Conservation (phyloP, 2,329 filamentous ascomycete genomes). For the Verticillium albo-atrum region DNA sequence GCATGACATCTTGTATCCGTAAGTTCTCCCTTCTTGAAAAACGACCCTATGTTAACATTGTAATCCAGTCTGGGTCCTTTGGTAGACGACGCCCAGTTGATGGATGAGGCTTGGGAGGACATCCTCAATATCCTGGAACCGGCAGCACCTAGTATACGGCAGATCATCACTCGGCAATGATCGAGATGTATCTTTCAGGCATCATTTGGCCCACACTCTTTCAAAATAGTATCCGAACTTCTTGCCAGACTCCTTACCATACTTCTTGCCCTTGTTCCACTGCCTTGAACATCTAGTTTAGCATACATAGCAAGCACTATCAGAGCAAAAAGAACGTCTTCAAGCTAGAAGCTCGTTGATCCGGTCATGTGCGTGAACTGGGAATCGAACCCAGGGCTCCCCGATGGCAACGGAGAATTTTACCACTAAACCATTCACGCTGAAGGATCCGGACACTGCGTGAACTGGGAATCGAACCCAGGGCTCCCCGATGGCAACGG, state of each 20-base stretch:
- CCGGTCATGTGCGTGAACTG: neutral
- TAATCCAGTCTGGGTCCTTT: neutral
- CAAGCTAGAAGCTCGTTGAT: neutral
- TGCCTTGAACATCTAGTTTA: too few species aligned
- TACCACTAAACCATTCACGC: neutral
- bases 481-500: constrained; percentile 2
- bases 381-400: constrained; percentile 1
- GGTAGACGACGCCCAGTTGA: neutral
- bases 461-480: constrained; percentile 1
- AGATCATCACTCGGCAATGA: neutral
- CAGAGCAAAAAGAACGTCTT: neutral
- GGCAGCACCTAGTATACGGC: neutral
- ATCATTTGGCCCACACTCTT: too few species aligned
- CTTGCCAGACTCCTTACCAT: too few species aligned
- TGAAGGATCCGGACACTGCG: neutral
- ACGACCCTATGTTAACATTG: neutral
- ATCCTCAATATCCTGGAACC: neutral
- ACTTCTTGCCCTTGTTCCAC: too few species aligned
- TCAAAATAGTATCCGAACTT: too few species aligned
- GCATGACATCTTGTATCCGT: constrained; percentile 30
- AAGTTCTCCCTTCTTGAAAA: constrained; percentile 16
- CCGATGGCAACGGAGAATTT: constrained; percentile 1
- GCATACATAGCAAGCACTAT: too few species aligned
- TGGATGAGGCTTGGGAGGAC: neutral
- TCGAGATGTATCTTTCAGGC: too few species aligned